phyloP scores from a whole-genome alignment of 495 filamentous ascomycete species.

The Hyphodiscus hymeniophilus region DNA sequence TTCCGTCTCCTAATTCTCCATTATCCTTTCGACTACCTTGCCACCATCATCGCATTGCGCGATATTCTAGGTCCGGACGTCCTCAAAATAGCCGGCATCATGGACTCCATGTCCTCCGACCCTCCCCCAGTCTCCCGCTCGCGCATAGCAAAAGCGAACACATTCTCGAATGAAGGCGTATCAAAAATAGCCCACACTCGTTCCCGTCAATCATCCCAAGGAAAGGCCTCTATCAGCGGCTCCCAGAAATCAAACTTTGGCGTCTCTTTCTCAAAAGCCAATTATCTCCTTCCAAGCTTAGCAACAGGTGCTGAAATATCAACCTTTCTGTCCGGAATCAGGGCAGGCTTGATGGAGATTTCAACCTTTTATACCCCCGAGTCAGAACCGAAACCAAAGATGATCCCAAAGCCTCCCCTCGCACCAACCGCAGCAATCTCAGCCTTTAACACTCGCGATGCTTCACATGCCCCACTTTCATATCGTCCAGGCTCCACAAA shows the following conservation, averaged over 20 bases:
- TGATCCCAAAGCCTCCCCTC: background rate
- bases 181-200: background rate
- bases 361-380: constrained; percentile 19
- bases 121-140: constrained; percentile 8
- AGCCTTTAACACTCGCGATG: background rate
- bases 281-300: constrained; percentile 20
- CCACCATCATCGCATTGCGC: constrained; percentile 17
- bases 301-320: constrained; percentile 21
- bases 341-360: constrained; percentile 16
- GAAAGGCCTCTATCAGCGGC: background rate
- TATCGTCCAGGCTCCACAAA: background rate
- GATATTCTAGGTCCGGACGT: constrained; percentile 17
- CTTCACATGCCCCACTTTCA: constrained; percentile 1
- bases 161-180: constrained; percentile 13
- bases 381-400: constrained; percentile 5
- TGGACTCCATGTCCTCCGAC: constrained; percentile 20
- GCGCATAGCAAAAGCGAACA: constrained; percentile 6
- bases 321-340: constrained; percentile 19
- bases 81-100: constrained; percentile 22
- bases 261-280: constrained; percentile 18
- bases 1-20: constrained; percentile 21
- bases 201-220: background rate
- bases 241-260: background rate
- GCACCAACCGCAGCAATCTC: constrained; percentile 1
- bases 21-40: constrained; percentile 12